Base-by-base conservation (phyloP, 805 yeast genomes). In the Saturnispora ahearnii region DNA sequence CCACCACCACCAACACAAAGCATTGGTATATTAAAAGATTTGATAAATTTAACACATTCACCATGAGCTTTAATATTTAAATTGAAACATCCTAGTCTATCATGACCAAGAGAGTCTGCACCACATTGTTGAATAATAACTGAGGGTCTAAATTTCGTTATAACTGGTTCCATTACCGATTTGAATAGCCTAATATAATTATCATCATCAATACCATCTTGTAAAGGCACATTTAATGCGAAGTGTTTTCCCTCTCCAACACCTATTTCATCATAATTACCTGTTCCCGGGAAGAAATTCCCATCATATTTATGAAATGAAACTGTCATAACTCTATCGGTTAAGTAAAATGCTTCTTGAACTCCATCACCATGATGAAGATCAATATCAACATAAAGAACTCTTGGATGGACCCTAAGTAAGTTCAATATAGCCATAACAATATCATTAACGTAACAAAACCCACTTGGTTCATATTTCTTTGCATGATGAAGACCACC, bases 341-440 rank as follows among this genome's bases (percentile, higher is more conserved):
- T 87, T 15, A 93, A 79, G 69, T 91, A 87, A 62, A 91, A 91
- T 1, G 97, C 97, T 66, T 91, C 98, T 66, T 91, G 96, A 18
- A 91, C 98, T 56, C 98, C 98, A 67, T 91, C 98, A 42, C 98
- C 98, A 62, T 91, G 98, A 65, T 91, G 98, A 12, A 91, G 78
- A 65, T 91, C 98, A 50, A 89, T 90, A 66, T 91, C 98, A 49
- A 91, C 86, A 64, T 91, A 91, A 63, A 91, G 73, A 7, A 91
- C 96, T 55, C 98, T 77, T 40, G 96, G 93, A 67, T 90, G 96
- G 55, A 87, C 88, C 48, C 96, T 72, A 53, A 91, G 71, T 40
- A 91, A 73, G 63, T 91, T 88, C 54, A 91, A 72, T 41, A 90
- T 87, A 44, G 95, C 88, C 44, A 91, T 71, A 1, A 89, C 98